These are phyloP conservation scores for Rhodosporidiobolus odoratus DNA, from an alignment of 768 basidiomycete species.

Conservation along the genomic window DNA sequence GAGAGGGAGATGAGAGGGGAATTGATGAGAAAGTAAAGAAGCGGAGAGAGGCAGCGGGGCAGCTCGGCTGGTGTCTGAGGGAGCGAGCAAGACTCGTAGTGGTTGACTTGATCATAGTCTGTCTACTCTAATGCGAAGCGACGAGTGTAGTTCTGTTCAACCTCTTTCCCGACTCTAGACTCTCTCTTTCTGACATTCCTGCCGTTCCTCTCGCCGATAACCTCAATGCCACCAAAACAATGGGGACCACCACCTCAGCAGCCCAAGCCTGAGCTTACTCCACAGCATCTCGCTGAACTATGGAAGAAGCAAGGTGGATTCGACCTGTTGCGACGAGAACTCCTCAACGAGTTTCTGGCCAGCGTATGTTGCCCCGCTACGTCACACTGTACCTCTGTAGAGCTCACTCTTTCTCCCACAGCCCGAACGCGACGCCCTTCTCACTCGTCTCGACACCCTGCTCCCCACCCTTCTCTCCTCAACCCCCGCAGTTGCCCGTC, in stretches of 20 bases:
- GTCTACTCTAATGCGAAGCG: neutral
- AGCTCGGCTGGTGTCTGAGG: neutral
- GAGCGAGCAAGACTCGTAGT: neutral
- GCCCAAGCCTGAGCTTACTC: slow-evolving; percentile 12
- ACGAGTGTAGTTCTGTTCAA: neutral
- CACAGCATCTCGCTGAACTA: slow-evolving; percentile 4
- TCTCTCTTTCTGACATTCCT: neutral
- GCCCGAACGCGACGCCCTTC: slow-evolving; percentile 13
- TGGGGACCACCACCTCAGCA: neutral
- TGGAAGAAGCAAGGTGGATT: slow-evolving; percentile 26
- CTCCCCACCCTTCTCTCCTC: slow-evolving; percentile 16
- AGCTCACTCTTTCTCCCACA: neutral
- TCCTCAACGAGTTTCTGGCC: slow-evolving; percentile 25
- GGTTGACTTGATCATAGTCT: neutral
- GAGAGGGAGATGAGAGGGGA: neutral
- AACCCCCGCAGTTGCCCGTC: neutral
- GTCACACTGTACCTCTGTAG: neutral
- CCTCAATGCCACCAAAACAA: neutral
- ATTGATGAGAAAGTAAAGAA: neutral
- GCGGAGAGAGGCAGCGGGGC: neutral
- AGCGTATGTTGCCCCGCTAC: slow-evolving; percentile 5
- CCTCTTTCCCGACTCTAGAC: neutral
- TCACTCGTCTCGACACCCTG: slow-evolving; percentile 14
- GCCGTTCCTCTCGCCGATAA: neutral
- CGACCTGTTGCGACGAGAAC: slow-evolving; percentile 18